Evolutionary conservation across 805 yeast species (phyloP).

Genomic region (Ogataea nakhonphanomensis): DNA sequence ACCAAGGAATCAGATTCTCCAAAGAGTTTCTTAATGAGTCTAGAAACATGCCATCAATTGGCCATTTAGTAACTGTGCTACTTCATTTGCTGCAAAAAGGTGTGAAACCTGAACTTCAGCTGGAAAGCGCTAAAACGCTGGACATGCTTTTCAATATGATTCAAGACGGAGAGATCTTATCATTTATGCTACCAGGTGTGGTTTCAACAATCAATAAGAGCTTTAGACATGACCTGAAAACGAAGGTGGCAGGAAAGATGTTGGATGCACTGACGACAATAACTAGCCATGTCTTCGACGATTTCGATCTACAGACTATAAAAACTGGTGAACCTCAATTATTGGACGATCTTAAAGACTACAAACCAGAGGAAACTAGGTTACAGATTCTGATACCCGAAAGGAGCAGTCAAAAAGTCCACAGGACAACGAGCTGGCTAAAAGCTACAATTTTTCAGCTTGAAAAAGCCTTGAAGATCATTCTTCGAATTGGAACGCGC

Average conservation of each 20-base stretch:
- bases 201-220: constrained; percentile 44
- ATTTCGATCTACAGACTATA: constrained; percentile 33
- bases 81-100: constrained; percentile 34
- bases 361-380: background rate
- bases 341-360: constrained; percentile 15
- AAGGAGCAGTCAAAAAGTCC: constrained; percentile 12
- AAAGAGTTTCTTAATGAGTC: constrained; percentile 31
- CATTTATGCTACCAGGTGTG: constrained; percentile 50
- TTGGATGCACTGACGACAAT: constrained; percentile 32
- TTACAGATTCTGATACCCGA: constrained; percentile 20
- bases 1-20: constrained; percentile 24
- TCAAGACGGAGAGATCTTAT: constrained; percentile 46
- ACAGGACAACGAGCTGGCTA: constrained; percentile 53
- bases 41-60: constrained; percentile 41
- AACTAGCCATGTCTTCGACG: constrained; percentile 39
- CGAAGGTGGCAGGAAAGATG: constrained; percentile 32
- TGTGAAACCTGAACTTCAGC: constrained; percentile 29
- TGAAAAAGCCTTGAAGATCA: constrained; percentile 40
- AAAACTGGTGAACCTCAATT: constrained; percentile 5
- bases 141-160: constrained; percentile 33
- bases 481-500: constrained; percentile 27
- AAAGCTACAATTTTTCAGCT: constrained; percentile 50
- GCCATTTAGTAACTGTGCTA: constrained; percentile 44
- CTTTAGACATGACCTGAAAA: constrained; percentile 34
- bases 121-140: constrained; percentile 34